Percentiles rank a stretch among this genome's conserved stretches.
These are phyloP conservation scores for Claviceps africana DNA, from an alignment of 2,329 filamentous ascomycete species.

Conservation along the genomic window DNA sequence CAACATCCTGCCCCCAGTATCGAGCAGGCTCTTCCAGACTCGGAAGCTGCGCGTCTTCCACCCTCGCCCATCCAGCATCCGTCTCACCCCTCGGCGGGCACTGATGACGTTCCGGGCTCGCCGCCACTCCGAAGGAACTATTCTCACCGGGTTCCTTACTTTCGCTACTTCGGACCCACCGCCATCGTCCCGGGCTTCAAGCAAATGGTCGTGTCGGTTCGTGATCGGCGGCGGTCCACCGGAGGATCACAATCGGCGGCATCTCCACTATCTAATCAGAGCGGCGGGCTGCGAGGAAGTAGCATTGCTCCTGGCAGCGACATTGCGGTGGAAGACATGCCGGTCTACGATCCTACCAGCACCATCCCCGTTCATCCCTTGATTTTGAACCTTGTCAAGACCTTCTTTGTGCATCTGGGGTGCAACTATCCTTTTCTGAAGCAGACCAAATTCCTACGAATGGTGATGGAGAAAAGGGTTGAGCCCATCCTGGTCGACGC, in stretches of 20 bases:
- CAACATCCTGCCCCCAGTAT: background rate
- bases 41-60: background rate
- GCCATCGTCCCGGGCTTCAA: constrained; percentile 87
- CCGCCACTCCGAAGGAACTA: constrained; percentile 35
- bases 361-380: constrained; percentile 56
- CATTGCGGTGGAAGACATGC: constrained; percentile 39
- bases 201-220: constrained; percentile 74
- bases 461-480: constrained; percentile 66
- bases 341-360: constrained; percentile 65
- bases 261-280: constrained; percentile 31
- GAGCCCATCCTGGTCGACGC: constrained; percentile 79
- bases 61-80: constrained; percentile 8
- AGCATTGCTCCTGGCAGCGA: constrained; percentile 29
- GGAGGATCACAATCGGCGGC: constrained; percentile 41
- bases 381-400: constrained; percentile 62
- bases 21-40: background rate
- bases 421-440: constrained; percentile 78
- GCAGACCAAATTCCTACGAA: constrained; percentile 55
- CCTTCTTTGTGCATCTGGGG: constrained; percentile 69
- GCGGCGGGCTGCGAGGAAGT: constrained; percentile 21
- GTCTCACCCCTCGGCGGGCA: constrained; percentile 4
- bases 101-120: constrained; percentile 21
- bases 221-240: constrained; percentile 47
- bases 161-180: constrained; percentile 80
- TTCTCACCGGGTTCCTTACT: constrained; percentile 66